Evolutionary conservation across 1,139 yeast species (phyloP).

Genomic region (Candida neerlandica): DNA sequence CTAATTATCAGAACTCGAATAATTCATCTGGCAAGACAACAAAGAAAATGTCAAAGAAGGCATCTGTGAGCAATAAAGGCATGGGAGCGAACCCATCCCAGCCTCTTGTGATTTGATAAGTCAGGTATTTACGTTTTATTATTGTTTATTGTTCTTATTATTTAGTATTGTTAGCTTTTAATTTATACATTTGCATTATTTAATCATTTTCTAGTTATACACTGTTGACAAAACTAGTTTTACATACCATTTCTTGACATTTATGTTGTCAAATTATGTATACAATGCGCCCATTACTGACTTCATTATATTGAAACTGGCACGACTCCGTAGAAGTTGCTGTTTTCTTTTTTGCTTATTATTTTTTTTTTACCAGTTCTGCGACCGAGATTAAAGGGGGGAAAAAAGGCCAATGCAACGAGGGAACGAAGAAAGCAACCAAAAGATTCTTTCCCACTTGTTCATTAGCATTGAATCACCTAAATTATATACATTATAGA

Average conservation of each 20-base stretch:
- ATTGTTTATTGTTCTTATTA: too few relatives aligned
- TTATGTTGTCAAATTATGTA: neutral
- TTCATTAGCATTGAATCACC: neutral
- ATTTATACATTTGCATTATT: too few relatives aligned
- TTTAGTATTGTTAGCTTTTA: too few relatives aligned
- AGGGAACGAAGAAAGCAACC: neutral
- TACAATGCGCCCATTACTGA: neutral
- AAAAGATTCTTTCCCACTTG: neutral
- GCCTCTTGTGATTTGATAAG: slow-evolving; percentile 10
- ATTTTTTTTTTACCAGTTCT: too few relatives aligned
- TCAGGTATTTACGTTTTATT: too few relatives aligned
- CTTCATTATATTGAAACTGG: neutral
- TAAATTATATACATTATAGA: neutral
- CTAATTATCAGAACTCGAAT: slow-evolving; percentile 4
- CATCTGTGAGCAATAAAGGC: slow-evolving; percentile 9
- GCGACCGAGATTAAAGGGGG: neutral
- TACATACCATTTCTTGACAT: neutral
- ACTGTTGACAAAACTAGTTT: too few relatives aligned
- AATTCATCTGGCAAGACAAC: slow-evolving; percentile 1
- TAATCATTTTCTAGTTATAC: too few relatives aligned
- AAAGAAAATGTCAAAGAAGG: slow-evolving; percentile 9
- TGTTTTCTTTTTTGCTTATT: neutral
- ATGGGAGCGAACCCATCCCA: slow-evolving; percentile 10
- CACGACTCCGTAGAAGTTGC: neutral
- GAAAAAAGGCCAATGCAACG: neutral